These are phyloP conservation scores for Trichoderma sp. DNA, from an alignment of 2,329 filamentous ascomycete species.

Conservation along the genomic window DNA sequence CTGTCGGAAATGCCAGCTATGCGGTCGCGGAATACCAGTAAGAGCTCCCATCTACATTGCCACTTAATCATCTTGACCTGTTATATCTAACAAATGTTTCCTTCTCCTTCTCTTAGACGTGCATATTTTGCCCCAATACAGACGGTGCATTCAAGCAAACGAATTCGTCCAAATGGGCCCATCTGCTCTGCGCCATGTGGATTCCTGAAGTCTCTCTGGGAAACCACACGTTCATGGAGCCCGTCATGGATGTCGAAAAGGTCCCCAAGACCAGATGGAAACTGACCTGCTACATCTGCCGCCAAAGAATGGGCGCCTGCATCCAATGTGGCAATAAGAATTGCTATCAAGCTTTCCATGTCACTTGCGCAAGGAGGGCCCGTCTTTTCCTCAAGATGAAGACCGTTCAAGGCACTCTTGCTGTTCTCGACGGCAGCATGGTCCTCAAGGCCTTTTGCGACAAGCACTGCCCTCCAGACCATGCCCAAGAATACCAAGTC, in stretches of 20 bases:
- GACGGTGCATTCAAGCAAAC: constrained; percentile 99
- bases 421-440: constrained; percentile 75
- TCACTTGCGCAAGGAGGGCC: constrained; percentile 88
- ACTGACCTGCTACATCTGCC: constrained; percentile 92
- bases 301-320: constrained; percentile 96
- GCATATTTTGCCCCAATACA: constrained; percentile 97
- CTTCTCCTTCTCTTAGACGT: constrained; percentile 59
- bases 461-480: constrained; percentile 88
- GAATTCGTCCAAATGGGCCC: constrained; percentile 93
- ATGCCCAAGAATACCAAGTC: constrained; percentile 82
- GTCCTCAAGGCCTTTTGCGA: constrained; percentile 94
- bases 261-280: constrained; percentile 95
- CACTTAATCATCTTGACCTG: not conserved
- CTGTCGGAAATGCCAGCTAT: constrained; percentile 93
- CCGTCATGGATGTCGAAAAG: constrained; percentile 96
- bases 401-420: constrained; percentile 76
- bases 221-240: constrained; percentile 97
- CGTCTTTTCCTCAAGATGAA: constrained; percentile 96
- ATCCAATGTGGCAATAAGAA: constrained; percentile 98
- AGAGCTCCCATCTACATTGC: constrained; percentile 36
- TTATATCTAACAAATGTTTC: not conserved
- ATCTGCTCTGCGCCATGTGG: constrained; percentile 96
- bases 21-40: constrained; percentile 85
- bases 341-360: constrained; percentile 96
- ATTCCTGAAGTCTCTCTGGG: constrained; percentile 95